These are phyloP conservation scores for Tothia fuscella DNA, from an alignment of 2,329 filamentous ascomycete species.

Conservation along the genomic window DNA sequence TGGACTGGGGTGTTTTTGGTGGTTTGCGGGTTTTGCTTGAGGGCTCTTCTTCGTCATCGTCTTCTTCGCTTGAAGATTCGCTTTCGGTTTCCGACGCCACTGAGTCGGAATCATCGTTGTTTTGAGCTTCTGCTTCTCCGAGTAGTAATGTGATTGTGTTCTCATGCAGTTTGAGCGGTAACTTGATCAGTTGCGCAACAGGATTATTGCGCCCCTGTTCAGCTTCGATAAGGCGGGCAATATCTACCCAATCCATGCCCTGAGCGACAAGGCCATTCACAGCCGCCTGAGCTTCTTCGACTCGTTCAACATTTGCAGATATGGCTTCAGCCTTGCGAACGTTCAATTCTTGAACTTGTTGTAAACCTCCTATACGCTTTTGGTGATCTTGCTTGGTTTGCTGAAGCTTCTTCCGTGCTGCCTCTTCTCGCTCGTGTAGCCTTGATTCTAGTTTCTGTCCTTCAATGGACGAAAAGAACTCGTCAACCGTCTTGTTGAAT, in stretches of 20 bases:
- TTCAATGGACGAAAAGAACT: conserved; percentile 95
- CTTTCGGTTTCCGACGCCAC: conserved; percentile 54
- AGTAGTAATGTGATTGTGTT: conserved; percentile 75
- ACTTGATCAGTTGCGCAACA: conserved; percentile 74
- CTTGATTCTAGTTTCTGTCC: conserved; percentile 82
- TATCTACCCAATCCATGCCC: conserved; percentile 96
- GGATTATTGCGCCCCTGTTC: conserved; percentile 73
- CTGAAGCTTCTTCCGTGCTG: conserved; percentile 73
- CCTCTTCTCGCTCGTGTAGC: conserved; percentile 68
- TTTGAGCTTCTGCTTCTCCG: conserved; percentile 54
- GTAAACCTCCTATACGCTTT: conserved; percentile 71
- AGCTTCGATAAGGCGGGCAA: conserved; percentile 74
- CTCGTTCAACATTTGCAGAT: conserved; percentile 77
- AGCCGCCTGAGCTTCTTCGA: conserved; percentile 85
- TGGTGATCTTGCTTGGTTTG: conserved; percentile 73
- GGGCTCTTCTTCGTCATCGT: conserved; percentile 47
- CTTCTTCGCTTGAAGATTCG: conserved; percentile 47
- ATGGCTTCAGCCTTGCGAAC: conserved; percentile 82
- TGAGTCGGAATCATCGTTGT: conserved; percentile 47
- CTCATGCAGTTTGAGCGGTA: conserved; percentile 81
- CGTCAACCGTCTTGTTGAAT: conserved; percentile 89
- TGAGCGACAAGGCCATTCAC: conserved; percentile 85
- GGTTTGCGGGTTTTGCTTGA: conserved; percentile 15
- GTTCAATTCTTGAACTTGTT: conserved; percentile 71
- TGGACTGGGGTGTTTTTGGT: conserved; percentile 16